phyloP scores from a whole-genome alignment of 768 basidiomycete genomes.

The Lentinula guzmanii region DNA sequence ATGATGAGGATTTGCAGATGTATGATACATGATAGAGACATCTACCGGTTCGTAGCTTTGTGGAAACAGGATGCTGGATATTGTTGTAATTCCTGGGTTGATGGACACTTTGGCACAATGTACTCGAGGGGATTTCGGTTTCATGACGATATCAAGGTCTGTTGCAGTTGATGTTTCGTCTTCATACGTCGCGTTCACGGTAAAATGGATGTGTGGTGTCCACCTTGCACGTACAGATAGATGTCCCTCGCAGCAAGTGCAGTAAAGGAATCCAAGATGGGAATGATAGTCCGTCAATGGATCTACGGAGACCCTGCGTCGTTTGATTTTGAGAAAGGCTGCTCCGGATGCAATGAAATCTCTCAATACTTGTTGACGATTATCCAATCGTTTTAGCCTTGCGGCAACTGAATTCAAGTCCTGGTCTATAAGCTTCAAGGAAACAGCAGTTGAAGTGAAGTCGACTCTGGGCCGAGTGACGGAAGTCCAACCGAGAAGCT shows the following conservation, averaged over 20 bases:
- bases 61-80: neutral
- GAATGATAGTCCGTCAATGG: neutral
- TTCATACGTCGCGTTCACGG: neutral
- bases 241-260: neutral
- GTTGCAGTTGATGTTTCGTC: neutral
- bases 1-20: constrained; percentile 1
- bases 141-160: neutral
- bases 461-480: neutral
- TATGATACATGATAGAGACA: neutral
- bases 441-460: neutral
- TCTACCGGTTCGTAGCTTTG: neutral
- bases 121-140: neutral
- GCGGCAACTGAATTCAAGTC: neutral
- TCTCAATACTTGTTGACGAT: neutral
- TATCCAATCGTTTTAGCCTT: neutral
- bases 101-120: neutral
- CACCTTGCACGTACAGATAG: neutral
- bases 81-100: neutral
- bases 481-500: constrained; percentile 1
- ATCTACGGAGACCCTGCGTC: neutral
- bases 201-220: constrained; percentile 2
- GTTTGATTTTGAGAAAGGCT: neutral
- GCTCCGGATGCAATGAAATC: neutral
- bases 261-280: constrained; percentile 2
- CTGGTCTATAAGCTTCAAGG: neutral